Percentiles rank a stretch among this genome's conserved stretches.
phyloP scores from a whole-genome alignment of 495 filamentous ascomycete species.

The Penicillium roqueforti region DNA sequence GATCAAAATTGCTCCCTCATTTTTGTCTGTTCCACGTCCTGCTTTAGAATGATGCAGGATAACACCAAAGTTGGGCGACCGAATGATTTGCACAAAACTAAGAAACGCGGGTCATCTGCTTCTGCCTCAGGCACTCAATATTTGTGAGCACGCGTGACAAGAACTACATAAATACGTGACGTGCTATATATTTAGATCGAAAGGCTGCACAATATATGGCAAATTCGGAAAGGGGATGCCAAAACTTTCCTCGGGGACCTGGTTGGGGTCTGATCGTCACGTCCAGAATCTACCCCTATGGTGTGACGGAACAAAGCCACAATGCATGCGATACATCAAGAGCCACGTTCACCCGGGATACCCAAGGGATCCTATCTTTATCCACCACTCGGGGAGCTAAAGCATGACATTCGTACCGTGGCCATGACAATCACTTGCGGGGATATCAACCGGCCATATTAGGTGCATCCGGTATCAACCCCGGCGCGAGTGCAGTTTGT shows the following conservation, averaged over 20 bases:
- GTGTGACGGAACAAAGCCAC: slow-evolving; percentile 27
- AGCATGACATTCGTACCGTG: neutral
- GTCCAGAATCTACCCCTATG: slow-evolving; percentile 13
- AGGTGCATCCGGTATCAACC: neutral
- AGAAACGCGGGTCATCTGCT: slow-evolving; percentile 1
- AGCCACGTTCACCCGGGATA: slow-evolving; percentile 27
- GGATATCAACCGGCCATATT: neutral
- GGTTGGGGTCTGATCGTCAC: slow-evolving; percentile 2
- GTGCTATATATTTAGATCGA: slow-evolving; percentile 17
- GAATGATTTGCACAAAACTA: neutral
- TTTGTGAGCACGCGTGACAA: neutral
- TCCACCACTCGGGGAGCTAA: neutral
- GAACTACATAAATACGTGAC: neutral
- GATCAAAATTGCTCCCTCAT: slow-evolving; percentile 9
- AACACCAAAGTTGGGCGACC: neutral
- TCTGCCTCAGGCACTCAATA: neutral
- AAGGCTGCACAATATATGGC: slow-evolving; percentile 25
- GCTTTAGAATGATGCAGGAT: neutral
- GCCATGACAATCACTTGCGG: neutral
- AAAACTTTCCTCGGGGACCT: slow-evolving; percentile 1
- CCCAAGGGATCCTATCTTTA: slow-evolving; percentile 13
- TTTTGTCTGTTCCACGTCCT: slow-evolving; percentile 2
- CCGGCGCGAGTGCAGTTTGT: neutral
- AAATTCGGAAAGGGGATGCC: slow-evolving; percentile 15
- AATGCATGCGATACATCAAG: slow-evolving; percentile 26